Base-by-base conservation (phyloP, 805 yeast genomes). In the Suhomyces tanzawaensis region DNA sequence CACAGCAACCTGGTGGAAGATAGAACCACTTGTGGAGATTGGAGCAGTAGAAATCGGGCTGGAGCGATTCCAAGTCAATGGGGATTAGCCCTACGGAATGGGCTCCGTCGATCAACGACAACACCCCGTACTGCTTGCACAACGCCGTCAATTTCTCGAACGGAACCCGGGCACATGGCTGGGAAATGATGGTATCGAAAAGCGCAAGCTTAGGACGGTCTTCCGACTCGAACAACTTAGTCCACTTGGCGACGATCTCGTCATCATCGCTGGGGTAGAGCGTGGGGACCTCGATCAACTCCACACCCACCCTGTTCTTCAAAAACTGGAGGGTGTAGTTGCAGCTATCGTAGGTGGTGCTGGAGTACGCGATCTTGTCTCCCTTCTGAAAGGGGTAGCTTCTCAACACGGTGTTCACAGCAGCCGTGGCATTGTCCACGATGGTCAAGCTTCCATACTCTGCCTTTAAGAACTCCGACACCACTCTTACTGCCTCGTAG, bases 1-100 rank as follows among this genome's bases (percentile, higher is more conserved):
- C 61, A 0, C 84, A 82, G 47, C 73, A 71, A 4, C 81, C 76
- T 30, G 77, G 65, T 3, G 87, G 85, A 16, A 71, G 69, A 45
- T 52, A 77, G 27, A 69, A 61, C 90, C 90, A 84, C 51, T 84
- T 84, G 64, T 84, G 90, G 14, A 82, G 60, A 49, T 83, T 84
- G 15, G 82, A 59, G 17, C 72, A 66, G 52, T 68, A 74, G 52
- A 80, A 83, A 49, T 82, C 88, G 0, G 88, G 85, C 32, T 66
- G 45, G 17, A 74, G 45, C 9, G 51, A 51, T 9, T 55, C 57
- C 24, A 79, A 46, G 32, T 69, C 61, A n/a, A 75, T 37, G 7
- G 72, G 71, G 21, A 76, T 48, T 38, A 70, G 58, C 0, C 91
- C 91, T 24, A 77, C 66, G 1, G 78, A 74, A 52, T 84, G 91